These are phyloP conservation scores for Trypanosoma platydactyli DNA, from an alignment of 208 protist species.

Conservation along the genomic window DNA sequence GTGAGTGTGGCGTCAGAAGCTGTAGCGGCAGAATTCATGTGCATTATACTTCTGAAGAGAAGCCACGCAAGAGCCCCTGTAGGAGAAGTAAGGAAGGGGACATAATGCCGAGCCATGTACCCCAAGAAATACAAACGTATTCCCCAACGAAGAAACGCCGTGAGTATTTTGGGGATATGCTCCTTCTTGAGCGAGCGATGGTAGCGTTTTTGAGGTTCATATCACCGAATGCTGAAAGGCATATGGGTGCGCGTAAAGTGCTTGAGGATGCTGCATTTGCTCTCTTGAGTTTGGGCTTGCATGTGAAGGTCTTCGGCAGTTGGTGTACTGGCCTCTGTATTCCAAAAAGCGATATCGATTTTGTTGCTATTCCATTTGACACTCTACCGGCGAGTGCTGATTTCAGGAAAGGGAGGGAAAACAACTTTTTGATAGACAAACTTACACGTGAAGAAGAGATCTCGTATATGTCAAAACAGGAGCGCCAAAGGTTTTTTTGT, in stretches of 20 bases:
- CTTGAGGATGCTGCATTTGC: constrained; percentile 40
- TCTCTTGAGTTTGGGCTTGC: constrained; percentile 35
- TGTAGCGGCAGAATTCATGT: no score
- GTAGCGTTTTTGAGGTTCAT: constrained; percentile 46
- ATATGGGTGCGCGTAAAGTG: constrained; percentile 35
- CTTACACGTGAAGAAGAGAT: not conserved
- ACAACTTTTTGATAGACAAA: not conserved
- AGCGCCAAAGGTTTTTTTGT: constrained; percentile 23
- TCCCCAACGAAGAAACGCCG: not conserved
- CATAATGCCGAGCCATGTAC: no score
- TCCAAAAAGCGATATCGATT: constrained; percentile 85
- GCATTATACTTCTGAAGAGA: no score
- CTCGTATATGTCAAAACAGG: constrained; percentile 7
- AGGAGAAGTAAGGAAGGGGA: no score
- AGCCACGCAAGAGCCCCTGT: no score
- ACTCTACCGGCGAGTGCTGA: no score
- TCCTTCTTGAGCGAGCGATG: constrained; percentile 48
- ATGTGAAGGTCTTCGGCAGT: constrained; percentile 78
- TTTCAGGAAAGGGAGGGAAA: not conserved
- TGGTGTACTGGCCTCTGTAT: constrained; percentile 67
- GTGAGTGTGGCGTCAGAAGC: no score
- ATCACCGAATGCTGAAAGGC: constrained; percentile 35
- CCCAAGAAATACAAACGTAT: no score
- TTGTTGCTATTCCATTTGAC: constrained; percentile 42
- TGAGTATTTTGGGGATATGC: not conserved